Base-by-base conservation (phyloP, 306 rosid species). In the Quercus rubra region DNA sequence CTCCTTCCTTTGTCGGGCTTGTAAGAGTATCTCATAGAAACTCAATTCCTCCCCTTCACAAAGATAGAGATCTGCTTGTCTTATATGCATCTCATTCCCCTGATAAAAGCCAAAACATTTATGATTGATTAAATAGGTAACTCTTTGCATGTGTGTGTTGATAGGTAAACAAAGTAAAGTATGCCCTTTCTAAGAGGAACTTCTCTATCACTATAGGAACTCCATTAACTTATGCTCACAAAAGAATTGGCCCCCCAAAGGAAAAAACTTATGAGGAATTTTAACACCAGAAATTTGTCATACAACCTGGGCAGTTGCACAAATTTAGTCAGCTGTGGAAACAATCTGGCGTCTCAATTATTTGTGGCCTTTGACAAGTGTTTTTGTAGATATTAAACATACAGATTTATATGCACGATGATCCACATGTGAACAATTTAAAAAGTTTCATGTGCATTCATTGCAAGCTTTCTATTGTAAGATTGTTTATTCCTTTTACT, bases 41-140 rank as follows among this genome's bases (percentile, higher is more conserved):
- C 93, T 93, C 79, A 93, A 76, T 38, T 91, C 93, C 87, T 91
- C 97, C 11, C 92, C 90, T 74, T 91, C 93, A 57, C 76, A 79
- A 17, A 89, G 88, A 83, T 89, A 93, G 6, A 91, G 75, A 88
- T 93, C 93, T 63, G 95, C 98, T 81, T 81, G 95, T 83, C 95
- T 90, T 82, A 90, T 91, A 63, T 93, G 97, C 91, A 91, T 79
- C 88, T 93, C 97, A 77, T 93, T 93, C 58, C 98, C 97, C 97
- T 93, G 89, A 61, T 2, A 27, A 59, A 75, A 74, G 63, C 33
- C 33, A 30, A 9, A 77, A 64, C 66, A 69, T 2, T 61, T 46
- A 57, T 79, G n/a, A 75, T 52, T 46, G 30, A 76, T 70, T 20
- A 35, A 63, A 72, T 61, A 64, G 25, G 41, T 41, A 59, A 28